Evolutionary conservation across 306 rosid species (phyloP).

Genomic region (Dalbergia cochinchinensis): DNA sequence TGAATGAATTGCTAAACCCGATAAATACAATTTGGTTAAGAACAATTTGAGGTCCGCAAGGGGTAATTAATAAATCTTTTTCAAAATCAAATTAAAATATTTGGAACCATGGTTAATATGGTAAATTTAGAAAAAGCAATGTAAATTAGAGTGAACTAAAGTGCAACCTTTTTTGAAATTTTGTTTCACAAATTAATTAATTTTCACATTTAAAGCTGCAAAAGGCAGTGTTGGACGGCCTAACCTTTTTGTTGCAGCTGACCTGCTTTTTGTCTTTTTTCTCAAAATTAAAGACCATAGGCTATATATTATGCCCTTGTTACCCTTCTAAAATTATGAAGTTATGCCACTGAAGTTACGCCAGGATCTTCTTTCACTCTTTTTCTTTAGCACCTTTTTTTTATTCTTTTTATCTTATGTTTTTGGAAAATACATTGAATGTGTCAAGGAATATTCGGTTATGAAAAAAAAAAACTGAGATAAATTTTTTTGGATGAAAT

Average conservation of each 20-base stretch:
- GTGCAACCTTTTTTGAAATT: slow-evolving; percentile 47
- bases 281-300: background rate
- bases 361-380: background rate
- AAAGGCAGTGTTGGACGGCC: slow-evolving; percentile 63
- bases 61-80: slow-evolving; percentile 48
- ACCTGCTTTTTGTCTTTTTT: slow-evolving; percentile 84
- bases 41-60: slow-evolving; percentile 78
- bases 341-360: slow-evolving; percentile 49
- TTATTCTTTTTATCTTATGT: background rate
- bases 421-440: slow-evolving; percentile 32
- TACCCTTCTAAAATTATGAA: background rate
- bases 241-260: slow-evolving; percentile 74
- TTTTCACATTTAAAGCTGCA: slow-evolving; percentile 70
- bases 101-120: slow-evolving; percentile 46
- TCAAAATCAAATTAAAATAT: background rate
- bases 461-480: too few species aligned
- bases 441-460: background rate
- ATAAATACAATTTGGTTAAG: slow-evolving; percentile 78
- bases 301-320: slow-evolving; percentile 23
- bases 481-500: too few species aligned
- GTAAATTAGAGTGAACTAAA: slow-evolving; percentile 40
- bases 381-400: background rate
- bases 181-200: slow-evolving; percentile 48
- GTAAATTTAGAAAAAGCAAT: slow-evolving; percentile 49
- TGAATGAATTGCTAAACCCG: slow-evolving; percentile 65